Conservation (phyloP, 768 basidiomycete genomes). For the Agrocybe praecox region DNA sequence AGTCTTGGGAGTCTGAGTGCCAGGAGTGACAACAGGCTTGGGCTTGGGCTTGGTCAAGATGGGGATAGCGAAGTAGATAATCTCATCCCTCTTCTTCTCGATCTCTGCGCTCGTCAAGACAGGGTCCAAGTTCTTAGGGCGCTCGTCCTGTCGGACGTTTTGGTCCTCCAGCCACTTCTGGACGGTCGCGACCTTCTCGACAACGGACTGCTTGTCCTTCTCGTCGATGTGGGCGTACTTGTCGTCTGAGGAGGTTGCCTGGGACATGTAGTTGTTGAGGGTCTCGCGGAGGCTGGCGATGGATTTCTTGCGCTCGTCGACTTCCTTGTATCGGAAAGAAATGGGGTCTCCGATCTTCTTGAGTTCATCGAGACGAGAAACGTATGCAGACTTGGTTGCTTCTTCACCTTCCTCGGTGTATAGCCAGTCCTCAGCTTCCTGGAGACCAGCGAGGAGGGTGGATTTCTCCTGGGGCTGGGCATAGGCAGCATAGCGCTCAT, state of each 20-base stretch:
- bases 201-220: conserved; percentile 81
- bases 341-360: conserved; percentile 89
- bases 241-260: conserved; percentile 85
- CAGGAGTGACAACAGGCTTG: conserved; percentile 66
- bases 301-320: conserved; percentile 76
- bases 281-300: conserved; percentile 83
- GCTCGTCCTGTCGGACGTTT: conserved; percentile 83
- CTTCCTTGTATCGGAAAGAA: conserved; percentile 78
- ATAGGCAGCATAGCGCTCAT: conserved; percentile 80
- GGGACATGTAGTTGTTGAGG: conserved; percentile 81
- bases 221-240: conserved; percentile 88
- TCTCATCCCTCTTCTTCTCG: conserved; percentile 88
- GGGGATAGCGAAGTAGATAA: conserved; percentile 86
- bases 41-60: conserved; percentile 95
- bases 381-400: conserved; percentile 94
- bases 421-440: conserved; percentile 93
- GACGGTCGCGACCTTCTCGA: conserved; percentile 88
- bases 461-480: conserved; percentile 78
- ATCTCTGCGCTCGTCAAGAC: conserved; percentile 83
- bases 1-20: conserved; percentile 72
- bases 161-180: conserved; percentile 98
- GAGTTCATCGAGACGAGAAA: conserved; percentile 77
- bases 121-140: conserved; percentile 87
- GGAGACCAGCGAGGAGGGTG: conserved; percentile 67
- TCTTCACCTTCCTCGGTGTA: conserved; percentile 98